phyloP scores from a whole-genome alignment of 805 yeast genomes.

The Wickerhamomyces chambardii region DNA sequence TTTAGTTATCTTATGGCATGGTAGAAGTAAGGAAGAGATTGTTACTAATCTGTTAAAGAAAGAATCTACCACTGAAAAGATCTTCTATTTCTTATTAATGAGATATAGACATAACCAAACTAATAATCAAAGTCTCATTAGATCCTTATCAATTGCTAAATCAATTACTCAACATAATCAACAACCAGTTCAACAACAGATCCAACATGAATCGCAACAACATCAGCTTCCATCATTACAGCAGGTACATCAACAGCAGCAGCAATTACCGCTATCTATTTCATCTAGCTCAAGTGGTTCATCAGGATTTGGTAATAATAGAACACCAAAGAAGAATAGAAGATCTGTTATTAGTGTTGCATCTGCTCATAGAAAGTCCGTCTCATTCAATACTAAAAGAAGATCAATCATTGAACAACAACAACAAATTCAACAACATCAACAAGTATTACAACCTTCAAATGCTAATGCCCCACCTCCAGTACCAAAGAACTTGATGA shows the following conservation, averaged over 20 bases:
- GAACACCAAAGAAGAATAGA: constrained; percentile 26
- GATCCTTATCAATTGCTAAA: constrained; percentile 20
- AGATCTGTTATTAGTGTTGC: constrained; percentile 33
- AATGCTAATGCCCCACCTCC: constrained; percentile 4
- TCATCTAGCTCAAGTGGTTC: constrained; percentile 7
- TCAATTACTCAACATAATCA: constrained; percentile 10
- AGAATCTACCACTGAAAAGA: constrained; percentile 64
- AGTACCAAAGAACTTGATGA: constrained; percentile 6
- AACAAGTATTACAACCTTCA: not conserved
- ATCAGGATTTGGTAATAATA: not conserved
- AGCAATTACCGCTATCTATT: not conserved
- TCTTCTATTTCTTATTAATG: constrained; percentile 67
- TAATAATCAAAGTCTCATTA: constrained; percentile 14
- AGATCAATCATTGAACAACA: constrained; percentile 9
- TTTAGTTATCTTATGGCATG: constrained; percentile 76
- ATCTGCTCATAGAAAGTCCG: constrained; percentile 39
- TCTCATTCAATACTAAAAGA: constrained; percentile 30
- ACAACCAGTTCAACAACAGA: not conserved
- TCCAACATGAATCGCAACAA: not conserved
- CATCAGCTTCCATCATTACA: constrained; percentile 1
- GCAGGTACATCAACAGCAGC: no score
- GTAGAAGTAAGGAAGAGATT: constrained; percentile 51
- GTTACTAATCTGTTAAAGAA: constrained; percentile 43
- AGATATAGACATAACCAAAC: constrained; percentile 68
- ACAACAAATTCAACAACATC: not conserved